A percentile compares a stretch with the other conserved stretches of the same genome.
Evolutionary conservation across 176 grass and related monocot species (phyloP).

Genomic region (Pontederia crassipes): DNA sequence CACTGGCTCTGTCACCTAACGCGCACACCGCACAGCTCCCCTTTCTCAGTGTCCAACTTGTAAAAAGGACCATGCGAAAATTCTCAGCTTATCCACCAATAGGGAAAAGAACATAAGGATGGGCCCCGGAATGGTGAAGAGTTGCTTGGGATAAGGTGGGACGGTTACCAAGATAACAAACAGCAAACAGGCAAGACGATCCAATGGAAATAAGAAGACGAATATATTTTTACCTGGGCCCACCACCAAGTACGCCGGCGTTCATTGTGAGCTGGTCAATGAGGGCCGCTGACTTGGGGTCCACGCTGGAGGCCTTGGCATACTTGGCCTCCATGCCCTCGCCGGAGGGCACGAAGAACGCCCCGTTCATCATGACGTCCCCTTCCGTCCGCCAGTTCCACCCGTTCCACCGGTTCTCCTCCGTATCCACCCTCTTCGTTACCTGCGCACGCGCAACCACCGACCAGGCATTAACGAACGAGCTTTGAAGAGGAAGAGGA

Average conservation of each 20-base stretch:
- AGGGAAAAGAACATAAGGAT: too few species aligned
- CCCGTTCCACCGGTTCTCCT: conserved; percentile 44
- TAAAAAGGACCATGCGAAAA: too few species aligned
- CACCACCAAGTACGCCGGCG: conserved; percentile 75
- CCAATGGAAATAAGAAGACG: not conserved
- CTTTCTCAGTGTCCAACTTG: too few species aligned
- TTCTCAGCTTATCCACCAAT: too few species aligned
- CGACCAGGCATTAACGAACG: too few species aligned
- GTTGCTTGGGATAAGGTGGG: not conserved
- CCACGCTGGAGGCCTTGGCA: conserved; percentile 44
- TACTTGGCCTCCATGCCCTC: conserved; percentile 58
- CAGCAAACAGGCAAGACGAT: not conserved
- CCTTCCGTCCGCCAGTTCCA: conserved; percentile 99
- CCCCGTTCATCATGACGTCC: conserved; percentile 91
- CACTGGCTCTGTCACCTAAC: too few species aligned
- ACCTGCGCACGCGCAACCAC: conserved; percentile 30
- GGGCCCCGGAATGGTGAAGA: not conserved
- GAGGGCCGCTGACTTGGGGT: conserved; percentile 60
- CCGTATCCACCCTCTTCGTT: conserved; percentile 96
- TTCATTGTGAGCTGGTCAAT: conserved; percentile 70
- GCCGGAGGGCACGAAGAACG: conserved; percentile 94
- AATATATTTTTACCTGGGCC: conserved; percentile 35
- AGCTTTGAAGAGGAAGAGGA: not conserved
- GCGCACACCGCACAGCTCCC: too few species aligned
- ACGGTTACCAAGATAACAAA: not conserved